Base-by-base conservation (phyloP, 2,329 filamentous ascomycete species). In the Madurella mycetomatis region DNA sequence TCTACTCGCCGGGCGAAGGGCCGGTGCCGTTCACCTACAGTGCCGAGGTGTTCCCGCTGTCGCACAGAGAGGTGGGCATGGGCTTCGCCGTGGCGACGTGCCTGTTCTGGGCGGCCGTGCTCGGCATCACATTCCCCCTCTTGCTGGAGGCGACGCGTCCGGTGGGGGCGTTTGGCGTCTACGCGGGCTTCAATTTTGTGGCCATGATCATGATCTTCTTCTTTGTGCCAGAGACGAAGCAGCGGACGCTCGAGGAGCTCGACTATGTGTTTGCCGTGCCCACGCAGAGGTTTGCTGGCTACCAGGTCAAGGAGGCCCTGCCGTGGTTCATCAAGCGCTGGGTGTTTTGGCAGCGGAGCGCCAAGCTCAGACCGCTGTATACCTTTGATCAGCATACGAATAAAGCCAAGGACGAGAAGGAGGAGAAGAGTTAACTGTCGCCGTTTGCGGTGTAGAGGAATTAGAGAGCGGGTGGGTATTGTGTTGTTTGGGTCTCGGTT, bases 21-120 rank as follows among this genome's bases (percentile, higher is more conserved):
- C 81, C 81, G 4, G 85, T 88, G 8, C 84, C 85, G 0, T 88
- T 85, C 64, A 81, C 82, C 0, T 88, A 88, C 69, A 80, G 77
- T 5, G 84, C 85, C 41, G 86, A 88, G 66, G 83, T 87, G 1
- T 88, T 85, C 65, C 85, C 86, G 0, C 76, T 88, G 0, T 85
- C 83, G 1, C 85, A 88, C 66, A 78, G 86, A 63, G 86, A 88
- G 65, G 77, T 88, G 19, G 86, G 86, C 53, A 88, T 89, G 86
- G 79, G 78, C 0, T 87, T 80, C 69, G 81, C 84, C 8, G 85
- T 88, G 9, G 82, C 85, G 1, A 87, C 83, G 0, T 86, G 83
- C 58, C 73, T 86, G 8, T 78, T 78, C 63, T 82, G 77, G 77
- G 81, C 81, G 0, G 75, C 79, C 0, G 78, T 87, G 0, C 70